Conservation (phyloP, 2,329 filamentous ascomycete species). For the Exophiala oligosperma region DNA sequence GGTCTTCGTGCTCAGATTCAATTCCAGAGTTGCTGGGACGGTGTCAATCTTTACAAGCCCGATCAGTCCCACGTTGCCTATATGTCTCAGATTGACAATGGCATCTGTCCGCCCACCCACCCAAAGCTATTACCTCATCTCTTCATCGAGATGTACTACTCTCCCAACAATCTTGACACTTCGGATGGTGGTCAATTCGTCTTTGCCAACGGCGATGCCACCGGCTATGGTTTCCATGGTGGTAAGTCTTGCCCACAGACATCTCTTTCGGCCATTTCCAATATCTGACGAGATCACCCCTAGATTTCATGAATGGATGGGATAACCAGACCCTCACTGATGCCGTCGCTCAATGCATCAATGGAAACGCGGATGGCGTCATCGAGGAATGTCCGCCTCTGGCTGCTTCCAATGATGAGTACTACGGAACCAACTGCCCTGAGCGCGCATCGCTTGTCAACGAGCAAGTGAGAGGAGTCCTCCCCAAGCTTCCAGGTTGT, state of each 20-base stretch:
- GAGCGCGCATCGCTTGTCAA: conserved; percentile 33
- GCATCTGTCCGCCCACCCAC: conserved; percentile 70
- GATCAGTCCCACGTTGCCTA: conserved; percentile 73
- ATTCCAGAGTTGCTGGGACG: conserved; percentile 89
- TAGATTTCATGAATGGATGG: conserved; percentile 79
- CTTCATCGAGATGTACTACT: conserved; percentile 73
- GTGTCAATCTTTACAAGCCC: conserved; percentile 56
- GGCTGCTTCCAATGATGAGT: conserved; percentile 5
- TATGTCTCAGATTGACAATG: conserved; percentile 72
- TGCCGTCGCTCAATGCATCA: conserved; percentile 71
- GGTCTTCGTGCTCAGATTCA: conserved; percentile 79
- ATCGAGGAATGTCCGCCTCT: conserved; percentile 15
- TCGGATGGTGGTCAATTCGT: conserved; percentile 67
- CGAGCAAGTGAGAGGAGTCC: conserved; percentile 15
- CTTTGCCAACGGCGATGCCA: conserved; percentile 73
- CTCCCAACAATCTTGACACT: conserved; percentile 28
- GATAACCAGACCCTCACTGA: conserved; percentile 65
- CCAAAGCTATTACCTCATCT: conserved; percentile 69
- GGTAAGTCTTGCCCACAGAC: conserved; percentile 55
- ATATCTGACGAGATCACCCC: conserved; percentile 47
- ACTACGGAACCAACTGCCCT: conserved; percentile 16
- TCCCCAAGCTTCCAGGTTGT: conserved; percentile 26
- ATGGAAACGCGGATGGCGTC: not conserved
- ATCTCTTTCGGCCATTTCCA: not conserved
- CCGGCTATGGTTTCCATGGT: conserved; percentile 72